Percentiles rank a stretch among this genome's conserved stretches.
phyloP scores from a whole-genome alignment of 106 monocot species.

The Posidonia australis region DNA sequence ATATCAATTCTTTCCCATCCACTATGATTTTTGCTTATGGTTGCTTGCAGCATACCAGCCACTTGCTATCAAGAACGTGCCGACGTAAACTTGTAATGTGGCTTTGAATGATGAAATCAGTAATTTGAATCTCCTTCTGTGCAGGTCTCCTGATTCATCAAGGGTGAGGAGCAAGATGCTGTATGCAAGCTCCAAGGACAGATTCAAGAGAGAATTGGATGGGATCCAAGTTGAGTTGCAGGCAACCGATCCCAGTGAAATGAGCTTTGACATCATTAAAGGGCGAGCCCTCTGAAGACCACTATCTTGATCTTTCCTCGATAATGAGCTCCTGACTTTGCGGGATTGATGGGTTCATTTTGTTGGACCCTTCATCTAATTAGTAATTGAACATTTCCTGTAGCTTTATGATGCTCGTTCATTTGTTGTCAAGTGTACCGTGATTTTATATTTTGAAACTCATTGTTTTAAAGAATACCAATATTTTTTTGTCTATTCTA shows the following conservation, averaged over 20 bases:
- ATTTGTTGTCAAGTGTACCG: background rate
- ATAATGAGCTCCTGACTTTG: background rate
- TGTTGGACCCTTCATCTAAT: background rate
- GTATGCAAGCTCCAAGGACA: conserved; percentile 26
- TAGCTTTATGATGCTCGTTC: background rate
- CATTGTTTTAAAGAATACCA: no score
- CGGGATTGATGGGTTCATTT: no score
- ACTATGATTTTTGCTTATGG: no score
- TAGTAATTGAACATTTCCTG: background rate
- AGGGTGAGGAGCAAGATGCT: conserved; percentile 28
- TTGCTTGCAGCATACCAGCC: no score
- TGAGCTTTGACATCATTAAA: conserved; percentile 19
- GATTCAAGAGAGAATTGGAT: conserved; percentile 19
- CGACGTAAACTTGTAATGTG: background rate
- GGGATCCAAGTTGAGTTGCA: conserved; percentile 22
- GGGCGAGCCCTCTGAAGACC: conserved; percentile 7
- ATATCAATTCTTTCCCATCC: no score
- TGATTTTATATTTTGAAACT: no score
- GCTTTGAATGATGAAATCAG: background rate
- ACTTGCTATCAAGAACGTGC: no score
- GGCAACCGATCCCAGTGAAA: conserved; percentile 19
- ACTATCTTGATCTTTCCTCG: no score
- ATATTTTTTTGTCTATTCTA: no score
- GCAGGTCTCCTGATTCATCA: conserved; percentile 13
- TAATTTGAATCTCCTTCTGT: background rate